Conservation (phyloP, 2,329 filamentous ascomycete species). For the Fusarium tuaranense region DNA sequence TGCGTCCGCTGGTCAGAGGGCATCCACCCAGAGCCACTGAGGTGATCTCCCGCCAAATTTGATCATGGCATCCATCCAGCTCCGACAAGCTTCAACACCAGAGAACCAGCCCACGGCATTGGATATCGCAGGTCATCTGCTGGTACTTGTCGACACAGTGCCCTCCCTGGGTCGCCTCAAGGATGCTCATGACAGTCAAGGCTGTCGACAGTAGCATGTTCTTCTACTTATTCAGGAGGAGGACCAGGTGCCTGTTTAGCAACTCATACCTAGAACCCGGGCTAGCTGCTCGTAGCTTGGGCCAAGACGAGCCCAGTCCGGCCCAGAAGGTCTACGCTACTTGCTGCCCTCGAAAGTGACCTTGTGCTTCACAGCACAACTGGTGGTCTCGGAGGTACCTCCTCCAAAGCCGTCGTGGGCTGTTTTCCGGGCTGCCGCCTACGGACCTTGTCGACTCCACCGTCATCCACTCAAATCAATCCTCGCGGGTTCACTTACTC, state of each 20-base stretch:
- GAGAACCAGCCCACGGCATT: background rate
- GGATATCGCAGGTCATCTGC: background rate
- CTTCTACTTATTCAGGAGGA: constrained; percentile 19
- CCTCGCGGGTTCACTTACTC: constrained; percentile 15
- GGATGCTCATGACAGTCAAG: background rate
- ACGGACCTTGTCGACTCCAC: constrained; percentile 29
- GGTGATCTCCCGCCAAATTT: constrained; percentile 41
- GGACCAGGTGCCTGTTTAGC: constrained; percentile 13
- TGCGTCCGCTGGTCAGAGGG: constrained; percentile 29
- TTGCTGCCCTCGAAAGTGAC: constrained; percentile 30
- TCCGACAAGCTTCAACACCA: background rate
- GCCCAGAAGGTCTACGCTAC: constrained; percentile 17
- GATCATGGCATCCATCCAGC: constrained; percentile 16
- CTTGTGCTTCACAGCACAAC: constrained; percentile 17
- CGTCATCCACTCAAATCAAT: constrained; percentile 26
- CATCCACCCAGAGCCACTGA: constrained; percentile 36
- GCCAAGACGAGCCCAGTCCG: constrained; percentile 26
- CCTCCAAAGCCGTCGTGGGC: constrained; percentile 27
- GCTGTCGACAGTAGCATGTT: background rate
- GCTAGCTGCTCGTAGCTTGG: constrained; percentile 35
- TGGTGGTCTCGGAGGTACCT: constrained; percentile 23
- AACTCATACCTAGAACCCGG: constrained; percentile 29
- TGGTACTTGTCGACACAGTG: background rate
- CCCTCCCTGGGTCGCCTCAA: background rate
- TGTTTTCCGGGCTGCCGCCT: constrained; percentile 32